Evolutionary conservation across 2,329 filamentous ascomycete genomes (phyloP).

Genomic region (Diaporthe batatas): DNA sequence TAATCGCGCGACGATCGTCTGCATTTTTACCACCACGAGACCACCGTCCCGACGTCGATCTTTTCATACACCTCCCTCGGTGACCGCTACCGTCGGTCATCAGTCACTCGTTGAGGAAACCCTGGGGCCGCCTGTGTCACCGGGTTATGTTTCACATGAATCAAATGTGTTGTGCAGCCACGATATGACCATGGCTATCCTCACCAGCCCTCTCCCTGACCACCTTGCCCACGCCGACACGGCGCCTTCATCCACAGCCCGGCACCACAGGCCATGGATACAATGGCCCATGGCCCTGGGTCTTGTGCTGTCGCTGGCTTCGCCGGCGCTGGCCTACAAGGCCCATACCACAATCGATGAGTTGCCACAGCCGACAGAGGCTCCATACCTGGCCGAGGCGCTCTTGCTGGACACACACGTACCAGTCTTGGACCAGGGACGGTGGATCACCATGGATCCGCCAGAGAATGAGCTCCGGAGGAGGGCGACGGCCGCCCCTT

Average conservation of each 20-base stretch:
- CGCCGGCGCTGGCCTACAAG: slow-evolving; percentile 45
- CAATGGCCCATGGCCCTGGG: slow-evolving; percentile 47
- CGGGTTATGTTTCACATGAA: slow-evolving; percentile 47
- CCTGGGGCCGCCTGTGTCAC: slow-evolving; percentile 40
- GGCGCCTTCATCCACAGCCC: not conserved
- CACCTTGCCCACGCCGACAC: slow-evolving; percentile 21
- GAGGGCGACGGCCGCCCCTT: slow-evolving; percentile 37
- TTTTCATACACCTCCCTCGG: slow-evolving; percentile 1
- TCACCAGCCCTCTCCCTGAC: slow-evolving; percentile 27
- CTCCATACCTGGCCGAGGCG: slow-evolving; percentile 48
- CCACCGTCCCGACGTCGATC: slow-evolving; percentile 23
- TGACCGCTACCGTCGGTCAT: slow-evolving; percentile 22
- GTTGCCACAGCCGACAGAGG: slow-evolving; percentile 45
- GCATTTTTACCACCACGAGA: slow-evolving; percentile 4
- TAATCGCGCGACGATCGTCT: slow-evolving; percentile 21
- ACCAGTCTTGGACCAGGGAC: slow-evolving; percentile 51
- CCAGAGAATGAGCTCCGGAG: slow-evolving; percentile 49
- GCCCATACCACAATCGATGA: slow-evolving; percentile 36
- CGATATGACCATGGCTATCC: slow-evolving; percentile 47
- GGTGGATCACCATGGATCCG: slow-evolving; percentile 55
- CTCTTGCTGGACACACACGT: slow-evolving; percentile 54
- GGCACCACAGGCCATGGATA: slow-evolving; percentile 45
- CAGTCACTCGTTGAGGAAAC: slow-evolving; percentile 36
- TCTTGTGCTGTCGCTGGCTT: slow-evolving; percentile 46
- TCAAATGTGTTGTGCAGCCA: slow-evolving; percentile 44